A percentile compares a stretch with the other conserved stretches of the same genome.
Conservation (phyloP, 768 basidiomycete genomes). For the Scleroderma citrinum region DNA sequence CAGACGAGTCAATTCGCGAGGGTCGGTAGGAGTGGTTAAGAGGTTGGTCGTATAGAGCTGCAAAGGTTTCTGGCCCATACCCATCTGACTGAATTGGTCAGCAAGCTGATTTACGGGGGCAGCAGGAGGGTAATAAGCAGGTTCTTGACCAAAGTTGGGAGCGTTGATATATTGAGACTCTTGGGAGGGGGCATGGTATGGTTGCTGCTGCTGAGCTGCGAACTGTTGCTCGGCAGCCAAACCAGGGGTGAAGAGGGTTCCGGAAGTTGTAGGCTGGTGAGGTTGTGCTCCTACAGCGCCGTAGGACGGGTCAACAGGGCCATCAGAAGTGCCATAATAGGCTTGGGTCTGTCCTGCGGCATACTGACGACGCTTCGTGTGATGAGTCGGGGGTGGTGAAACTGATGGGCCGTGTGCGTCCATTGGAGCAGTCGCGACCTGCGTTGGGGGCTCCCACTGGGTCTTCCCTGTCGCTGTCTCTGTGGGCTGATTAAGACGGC, state of each 20-base stretch:
- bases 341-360: constrained; percentile 91
- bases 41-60: constrained; percentile 86
- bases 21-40: constrained; percentile 89
- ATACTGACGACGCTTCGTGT: constrained; percentile 80
- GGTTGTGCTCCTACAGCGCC: constrained; percentile 26
- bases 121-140: constrained; percentile 32
- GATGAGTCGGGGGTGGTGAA: constrained; percentile 39
- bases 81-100: constrained; percentile 89
- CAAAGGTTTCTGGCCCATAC: constrained; percentile 73
- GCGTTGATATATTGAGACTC: constrained; percentile 41
- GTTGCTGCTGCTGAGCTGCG: constrained; percentile 48
- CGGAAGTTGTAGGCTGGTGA: constrained; percentile 31
- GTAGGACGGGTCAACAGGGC: constrained; percentile 42
- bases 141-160: constrained; percentile 40
- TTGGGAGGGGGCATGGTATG: constrained; percentile 42
- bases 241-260: constrained; percentile 84
- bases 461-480: constrained; percentile 79
- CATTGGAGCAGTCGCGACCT: constrained; percentile 32
- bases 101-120: constrained; percentile 56
- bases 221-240: constrained; percentile 66
- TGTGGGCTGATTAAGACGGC: constrained; percentile 29
- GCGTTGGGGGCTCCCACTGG: constrained; percentile 82
- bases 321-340: constrained; percentile 58
- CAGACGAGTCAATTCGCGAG: constrained; percentile 69
- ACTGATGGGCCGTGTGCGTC: constrained; percentile 36